These are phyloP conservation scores for Kitagawia praeruptora DNA, from an alignment of 129 eudicot genomes.

Conservation along the genomic window DNA sequence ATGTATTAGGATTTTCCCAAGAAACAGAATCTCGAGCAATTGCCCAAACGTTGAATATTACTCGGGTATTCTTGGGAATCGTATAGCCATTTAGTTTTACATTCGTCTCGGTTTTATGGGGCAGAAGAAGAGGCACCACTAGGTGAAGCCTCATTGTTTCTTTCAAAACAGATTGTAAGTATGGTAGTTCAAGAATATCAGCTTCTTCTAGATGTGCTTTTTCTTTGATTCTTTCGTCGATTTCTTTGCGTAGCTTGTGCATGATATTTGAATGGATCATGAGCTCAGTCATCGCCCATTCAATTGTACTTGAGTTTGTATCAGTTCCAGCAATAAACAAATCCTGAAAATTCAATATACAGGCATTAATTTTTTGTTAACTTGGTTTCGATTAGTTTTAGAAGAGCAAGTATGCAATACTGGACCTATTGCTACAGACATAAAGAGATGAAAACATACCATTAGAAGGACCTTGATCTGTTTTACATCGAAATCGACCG, in stretches of 20 bases:
- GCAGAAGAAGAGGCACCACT: slow-evolving; percentile 5
- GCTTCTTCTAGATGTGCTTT: background rate
- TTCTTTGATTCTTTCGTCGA: background rate
- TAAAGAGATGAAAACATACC: background rate
- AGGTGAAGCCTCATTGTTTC: slow-evolving; percentile 9
- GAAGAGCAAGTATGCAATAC: background rate
- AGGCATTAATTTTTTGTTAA: background rate
- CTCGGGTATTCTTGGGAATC: slow-evolving; percentile 6
- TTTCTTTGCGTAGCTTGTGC: background rate
- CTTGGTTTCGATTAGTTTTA: too few species aligned
- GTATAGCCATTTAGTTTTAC: background rate
- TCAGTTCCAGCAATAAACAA: slow-evolving; percentile 6
- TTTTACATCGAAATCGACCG: background rate
- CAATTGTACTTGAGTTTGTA: background rate
- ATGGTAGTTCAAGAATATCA: slow-evolving; percentile 4
- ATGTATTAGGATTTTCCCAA: slow-evolving; percentile 1
- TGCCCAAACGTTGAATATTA: background rate
- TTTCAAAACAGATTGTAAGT: background rate
- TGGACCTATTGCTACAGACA: background rate
- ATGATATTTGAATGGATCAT: background rate
- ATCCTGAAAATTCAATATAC: slow-evolving; percentile 4
- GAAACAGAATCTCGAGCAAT: slow-evolving; percentile 6
- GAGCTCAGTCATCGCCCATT: slow-evolving; percentile 10
- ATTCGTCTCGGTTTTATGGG: background rate
- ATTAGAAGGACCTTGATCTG: slow-evolving; percentile 14